phyloP scores from a whole-genome alignment of 495 filamentous ascomycete species.

The Tuber microsphaerosporum region DNA sequence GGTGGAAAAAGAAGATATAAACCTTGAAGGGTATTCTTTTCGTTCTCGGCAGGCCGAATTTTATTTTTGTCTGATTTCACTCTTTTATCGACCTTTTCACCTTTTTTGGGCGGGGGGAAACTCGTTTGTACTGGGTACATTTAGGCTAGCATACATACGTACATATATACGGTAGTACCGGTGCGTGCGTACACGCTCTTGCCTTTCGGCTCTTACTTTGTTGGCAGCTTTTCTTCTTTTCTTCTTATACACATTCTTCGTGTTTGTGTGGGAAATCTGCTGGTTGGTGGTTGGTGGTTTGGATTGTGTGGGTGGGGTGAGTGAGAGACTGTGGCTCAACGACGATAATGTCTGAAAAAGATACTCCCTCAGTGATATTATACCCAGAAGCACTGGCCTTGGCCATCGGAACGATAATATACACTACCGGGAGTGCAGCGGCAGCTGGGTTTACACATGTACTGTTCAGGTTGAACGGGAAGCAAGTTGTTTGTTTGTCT shows the following conservation, averaged over 20 bases:
- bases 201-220: constrained; percentile 8
- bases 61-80: neutral
- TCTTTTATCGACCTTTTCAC: neutral
- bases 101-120: no score
- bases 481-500: constrained; percentile 33
- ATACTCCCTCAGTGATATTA: constrained; percentile 21
- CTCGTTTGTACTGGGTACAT: neutral
- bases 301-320: neutral
- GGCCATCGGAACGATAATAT: constrained; percentile 26
- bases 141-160: neutral
- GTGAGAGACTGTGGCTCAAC: neutral
- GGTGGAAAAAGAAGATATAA: neutral
- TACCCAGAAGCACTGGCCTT: constrained; percentile 25
- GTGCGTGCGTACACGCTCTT: neutral
- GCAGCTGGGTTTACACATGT: constrained; percentile 33
- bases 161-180: constrained; percentile 1
- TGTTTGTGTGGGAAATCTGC: neutral
- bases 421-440: constrained; percentile 23
- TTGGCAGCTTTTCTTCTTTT: constrained; percentile 2
- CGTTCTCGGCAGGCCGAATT: constrained; percentile 27
- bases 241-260: neutral
- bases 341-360: constrained; percentile 13
- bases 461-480: constrained; percentile 36
- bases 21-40: neutral
- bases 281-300: neutral